Evolutionary conservation across 345 rosid species (phyloP), one percentile per base, ranked within the genome.

Genomic region (Eutrema yunnanense): DNA sequence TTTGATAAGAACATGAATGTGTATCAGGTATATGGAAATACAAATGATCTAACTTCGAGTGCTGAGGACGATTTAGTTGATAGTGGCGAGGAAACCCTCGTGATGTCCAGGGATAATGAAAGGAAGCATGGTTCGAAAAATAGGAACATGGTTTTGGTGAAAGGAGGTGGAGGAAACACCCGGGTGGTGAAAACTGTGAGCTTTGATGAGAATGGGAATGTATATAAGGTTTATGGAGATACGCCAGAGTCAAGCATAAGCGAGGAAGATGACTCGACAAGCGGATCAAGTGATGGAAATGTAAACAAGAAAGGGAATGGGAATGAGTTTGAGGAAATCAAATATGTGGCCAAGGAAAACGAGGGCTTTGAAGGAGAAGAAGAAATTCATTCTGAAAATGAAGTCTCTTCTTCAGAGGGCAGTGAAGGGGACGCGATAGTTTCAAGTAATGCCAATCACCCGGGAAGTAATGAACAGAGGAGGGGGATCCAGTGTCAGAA

Each of bases 1-100:
- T 83, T 86, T 62, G 85, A 79, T 4, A 88, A 87, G 76, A 79
- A 84, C 49, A 86, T 85, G 74, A 80, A 84, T 79, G 76, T 77
- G 52, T 79, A 67, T 76, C 78, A 72, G 77, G 50, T 84, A 10
- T 73, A 73, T 74, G 75, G 76, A 19, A 72, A 71, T 12, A 57
- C 36, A 1, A 64, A 51, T 14, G 88, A 83, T 50, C 29, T 69
- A 1, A 65, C 67, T 75, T 72, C 60, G 36, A 82, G 79, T 70
- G 83, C 67, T 8, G 93, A 83, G 73, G 73, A 74, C 33, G 69
- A 75, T 52, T 68, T 64, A 2, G 69, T 68, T 43, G 73, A 61
- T 60, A 43, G 51, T 60, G 48, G 57, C 0, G 79, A 68, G 68
- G 79, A 75, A 41, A 36, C 16, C 3, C 8, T 68, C 0, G 69